These are phyloP conservation scores for Fusarium buharicum DNA, from an alignment of 2,329 filamentous ascomycete genomes.

Conservation along the genomic window DNA sequence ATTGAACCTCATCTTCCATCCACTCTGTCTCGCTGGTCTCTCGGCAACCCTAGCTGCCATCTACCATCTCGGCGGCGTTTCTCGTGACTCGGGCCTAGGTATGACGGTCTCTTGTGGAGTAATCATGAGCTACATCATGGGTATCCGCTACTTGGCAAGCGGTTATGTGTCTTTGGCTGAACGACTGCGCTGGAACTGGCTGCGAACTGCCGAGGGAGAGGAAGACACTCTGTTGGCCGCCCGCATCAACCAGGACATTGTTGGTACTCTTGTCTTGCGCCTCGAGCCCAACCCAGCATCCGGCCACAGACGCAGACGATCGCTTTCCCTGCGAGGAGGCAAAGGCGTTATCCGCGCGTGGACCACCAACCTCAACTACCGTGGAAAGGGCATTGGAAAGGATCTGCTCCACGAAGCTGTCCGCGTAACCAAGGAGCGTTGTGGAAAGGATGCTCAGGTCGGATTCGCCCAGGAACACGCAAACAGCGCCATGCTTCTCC, in stretches of 20 bases:
- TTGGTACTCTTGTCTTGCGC: constrained; percentile 76
- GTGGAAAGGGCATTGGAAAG: constrained; percentile 76
- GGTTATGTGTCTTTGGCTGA: constrained; percentile 73
- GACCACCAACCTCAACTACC: constrained; percentile 78
- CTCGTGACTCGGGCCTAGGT: constrained; percentile 63
- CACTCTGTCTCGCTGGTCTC: constrained; percentile 62
- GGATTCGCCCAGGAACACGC: constrained; percentile 83
- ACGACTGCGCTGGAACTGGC: constrained; percentile 69
- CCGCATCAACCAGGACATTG: constrained; percentile 73
- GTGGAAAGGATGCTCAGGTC: constrained; percentile 73
- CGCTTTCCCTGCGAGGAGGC: constrained; percentile 62
- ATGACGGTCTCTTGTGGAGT: constrained; percentile 69
- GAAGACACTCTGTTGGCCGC: constrained; percentile 72
- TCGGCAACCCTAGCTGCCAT: constrained; percentile 55
- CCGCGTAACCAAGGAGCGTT: constrained; percentile 71
- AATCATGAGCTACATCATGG: constrained; percentile 70
- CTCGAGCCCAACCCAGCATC: constrained; percentile 60
- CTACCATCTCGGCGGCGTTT: constrained; percentile 60
- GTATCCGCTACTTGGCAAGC: constrained; percentile 67
- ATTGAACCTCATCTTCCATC: constrained; percentile 71
- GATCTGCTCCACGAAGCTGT: constrained; percentile 80
- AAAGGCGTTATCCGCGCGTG: constrained; percentile 81
- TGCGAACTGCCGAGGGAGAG: constrained; percentile 56
- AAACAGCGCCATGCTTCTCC: constrained; percentile 73
- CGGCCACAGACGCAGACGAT: constrained; percentile 50